Evolutionary conservation across 2,329 filamentous ascomycete species (phyloP).

Genomic region (Cordyceps cateniannulata): DNA sequence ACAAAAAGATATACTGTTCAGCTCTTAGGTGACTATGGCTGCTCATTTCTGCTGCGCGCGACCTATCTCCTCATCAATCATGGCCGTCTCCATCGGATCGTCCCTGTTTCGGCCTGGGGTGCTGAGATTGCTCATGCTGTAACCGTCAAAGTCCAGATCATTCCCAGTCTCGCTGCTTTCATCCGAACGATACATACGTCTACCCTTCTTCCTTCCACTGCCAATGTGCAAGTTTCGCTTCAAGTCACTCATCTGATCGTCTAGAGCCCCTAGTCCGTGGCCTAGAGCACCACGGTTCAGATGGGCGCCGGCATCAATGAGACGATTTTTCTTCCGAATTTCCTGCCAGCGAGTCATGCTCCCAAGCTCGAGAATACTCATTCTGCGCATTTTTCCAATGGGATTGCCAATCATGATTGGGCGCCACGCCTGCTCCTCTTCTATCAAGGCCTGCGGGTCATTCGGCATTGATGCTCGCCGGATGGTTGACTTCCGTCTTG

Average conservation of each 20-base stretch:
- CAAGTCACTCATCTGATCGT: conserved; percentile 31
- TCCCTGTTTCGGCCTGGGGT: conserved; percentile 7
- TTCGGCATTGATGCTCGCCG: conserved; percentile 37
- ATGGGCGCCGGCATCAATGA: conserved; percentile 42
- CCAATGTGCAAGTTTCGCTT: conserved; percentile 26
- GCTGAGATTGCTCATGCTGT: conserved; percentile 10
- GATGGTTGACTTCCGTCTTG: conserved; percentile 41
- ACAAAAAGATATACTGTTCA: not conserved
- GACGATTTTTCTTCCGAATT: conserved; percentile 54
- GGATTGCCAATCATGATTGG: conserved; percentile 68
- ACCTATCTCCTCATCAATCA: conserved; percentile 1
- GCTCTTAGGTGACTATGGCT: not conserved
- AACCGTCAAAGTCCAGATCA: conserved; percentile 11
- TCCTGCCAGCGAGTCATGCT: conserved; percentile 65
- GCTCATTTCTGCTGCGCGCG: not conserved
- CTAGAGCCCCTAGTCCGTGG: conserved; percentile 30
- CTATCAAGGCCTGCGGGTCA: conserved; percentile 33
- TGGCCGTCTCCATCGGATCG: conserved; percentile 9
- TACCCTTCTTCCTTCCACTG: conserved; percentile 19
- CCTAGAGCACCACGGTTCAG: conserved; percentile 30
- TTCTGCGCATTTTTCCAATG: conserved; percentile 58
- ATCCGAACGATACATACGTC: conserved; percentile 22
- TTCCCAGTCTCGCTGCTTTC: conserved; percentile 13
- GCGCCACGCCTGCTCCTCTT: conserved; percentile 57
- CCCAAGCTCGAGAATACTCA: conserved; percentile 67